Evolutionary conservation across 73 alveolate genomes (phyloP).

Genomic region (Symbiodinium natans): DNA sequence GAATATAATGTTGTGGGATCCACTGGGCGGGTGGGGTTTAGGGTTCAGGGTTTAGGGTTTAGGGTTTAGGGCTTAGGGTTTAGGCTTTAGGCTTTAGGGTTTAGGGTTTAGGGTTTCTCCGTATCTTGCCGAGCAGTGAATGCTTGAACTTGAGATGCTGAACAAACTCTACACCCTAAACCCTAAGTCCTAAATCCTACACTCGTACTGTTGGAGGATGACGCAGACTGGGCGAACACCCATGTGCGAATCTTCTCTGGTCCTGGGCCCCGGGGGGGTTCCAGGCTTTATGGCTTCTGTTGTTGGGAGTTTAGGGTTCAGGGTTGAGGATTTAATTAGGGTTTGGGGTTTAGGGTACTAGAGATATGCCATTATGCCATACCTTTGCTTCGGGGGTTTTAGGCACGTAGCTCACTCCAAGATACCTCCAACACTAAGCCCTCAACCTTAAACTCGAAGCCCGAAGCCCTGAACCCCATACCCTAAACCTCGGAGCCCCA

Average conservation of each 20-base stretch:
- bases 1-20: no score
- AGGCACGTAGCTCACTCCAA: no score
- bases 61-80: not conserved
- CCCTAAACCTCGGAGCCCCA: not conserved
- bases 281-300: not conserved
- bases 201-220: constrained; percentile 53
- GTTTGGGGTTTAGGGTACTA: not conserved
- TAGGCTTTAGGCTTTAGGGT: not conserved
- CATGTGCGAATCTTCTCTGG: constrained; percentile 85
- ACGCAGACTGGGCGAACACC: constrained; percentile 92
- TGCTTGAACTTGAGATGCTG: no score
- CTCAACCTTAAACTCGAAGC: no score
- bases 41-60: not conserved
- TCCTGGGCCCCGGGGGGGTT: not conserved
- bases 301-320: not conserved
- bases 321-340: not conserved
- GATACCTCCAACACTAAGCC: not conserved
- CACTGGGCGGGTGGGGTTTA: no score
- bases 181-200: no score
- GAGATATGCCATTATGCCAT: not conserved
- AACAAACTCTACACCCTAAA: no score
- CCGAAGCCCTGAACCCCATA: not conserved
- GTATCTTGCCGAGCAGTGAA: no score
- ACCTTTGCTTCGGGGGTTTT: no score
- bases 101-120: no score